Base-by-base conservation (phyloP, 83 land plant species). In the Isoetes engelmannii region DNA sequence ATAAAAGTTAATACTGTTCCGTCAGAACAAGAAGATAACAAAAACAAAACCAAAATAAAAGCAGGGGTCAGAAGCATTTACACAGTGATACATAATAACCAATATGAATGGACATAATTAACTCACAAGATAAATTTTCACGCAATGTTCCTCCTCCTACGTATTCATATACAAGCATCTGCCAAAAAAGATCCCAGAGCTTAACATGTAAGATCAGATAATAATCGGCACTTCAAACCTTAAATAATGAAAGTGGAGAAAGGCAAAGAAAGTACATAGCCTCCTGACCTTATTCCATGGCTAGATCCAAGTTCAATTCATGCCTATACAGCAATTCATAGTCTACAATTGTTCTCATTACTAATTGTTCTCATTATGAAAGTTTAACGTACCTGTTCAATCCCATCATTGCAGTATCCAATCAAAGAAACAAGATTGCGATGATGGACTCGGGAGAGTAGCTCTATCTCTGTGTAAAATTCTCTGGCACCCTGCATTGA, bases 91-190 rank as follows among this genome's bases (percentile, higher is more conserved):
- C 5, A 12, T 10, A 28, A 20, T 5, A 42, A 42, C n/a, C 12
- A 15, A 13, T 54, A 57, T 17, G 20, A 20, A 42, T 12, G 57
- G 44, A 10, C 41, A 18, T n/a, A 5, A 57, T 28, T 28, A 47
- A 64, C 72, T 46, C 63, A 72, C 74, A 71, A 45, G 50, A 63
- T 42, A 74, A 63, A 20, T 66, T 59, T 43, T 74, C 76, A 12
- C 73, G 63, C 4, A 74, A 19, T 47, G 46, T 74, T 4, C 77
- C 77, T 3, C 74, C 74, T 47, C 60, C 62, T 66, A 75, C 69
- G 77, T 61, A 75, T 18, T 75, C 77, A 20, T 75, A 75, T 41
- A 75, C 66, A 63, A 75, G 61, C 74, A 75, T 69, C 77, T 75
- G 72, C 56, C 47, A 5, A 46, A 4, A 21, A 12, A 21, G 43